Evolutionary conservation across 257 asterid genomes (phyloP), one percentile per base, ranked within the genome.

Genomic region (Forsythia suspensa): DNA sequence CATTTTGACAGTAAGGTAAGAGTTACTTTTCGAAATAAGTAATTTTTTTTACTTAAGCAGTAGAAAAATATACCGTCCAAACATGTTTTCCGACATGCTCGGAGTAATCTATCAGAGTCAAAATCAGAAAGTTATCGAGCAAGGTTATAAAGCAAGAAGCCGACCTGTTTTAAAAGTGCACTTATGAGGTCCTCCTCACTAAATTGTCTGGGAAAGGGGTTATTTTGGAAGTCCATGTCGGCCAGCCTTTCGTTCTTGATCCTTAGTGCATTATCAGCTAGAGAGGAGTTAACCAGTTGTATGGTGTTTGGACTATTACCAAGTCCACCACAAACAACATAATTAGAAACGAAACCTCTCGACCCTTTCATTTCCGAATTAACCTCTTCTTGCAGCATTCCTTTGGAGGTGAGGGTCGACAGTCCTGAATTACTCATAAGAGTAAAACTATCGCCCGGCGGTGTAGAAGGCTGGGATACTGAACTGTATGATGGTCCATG

Each of bases 171-270:
- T 68, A 90, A 83, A 81, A 91, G 76, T 24, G 84, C 91, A 72
- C 86, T 86, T 89, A 95, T 85, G 74, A 93, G 94, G 61, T 95
- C 97, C 9, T 95, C 98, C 78, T 90, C 97, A 76, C 88, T 95
- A 71, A 78, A 90, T 43, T 84, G 90, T 18, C 84, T 87, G 0
- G 82, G 78, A 69, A 80, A 81, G 63, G 86, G 79, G 77, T 79
- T 87, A 42, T 84, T 85, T 51, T 87, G 85, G 72, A 84, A 80
- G 80, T 88, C 85, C 68, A 86, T 36, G 24, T 85, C 91, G 0
- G 86, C 89, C 59, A 71, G 79, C 52, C 92, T 83, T 82, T 89
- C 94, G 4, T 85, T 68, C 85, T 90, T 90, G 34, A 81, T 82
- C 67, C 87, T 84, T 10, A 78, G 48, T 8, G 85, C 72, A 79